Base-by-base conservation (phyloP, 768 basidiomycete genomes). In the Ramaria sp. region DNA sequence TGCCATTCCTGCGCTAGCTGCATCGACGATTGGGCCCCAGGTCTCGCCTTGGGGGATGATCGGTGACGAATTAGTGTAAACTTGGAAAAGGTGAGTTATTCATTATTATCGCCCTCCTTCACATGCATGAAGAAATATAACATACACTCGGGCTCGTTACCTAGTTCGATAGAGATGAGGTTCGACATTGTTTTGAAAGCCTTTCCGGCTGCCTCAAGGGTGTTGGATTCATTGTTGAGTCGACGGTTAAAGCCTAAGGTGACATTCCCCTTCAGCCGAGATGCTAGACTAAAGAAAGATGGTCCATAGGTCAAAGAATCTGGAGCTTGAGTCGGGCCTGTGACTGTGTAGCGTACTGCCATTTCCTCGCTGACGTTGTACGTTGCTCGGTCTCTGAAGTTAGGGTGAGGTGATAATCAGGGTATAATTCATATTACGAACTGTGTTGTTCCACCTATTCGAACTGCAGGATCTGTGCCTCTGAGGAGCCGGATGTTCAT, bases 371-470 rank as follows among this genome's bases (percentile, higher is more conserved):
- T 57, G 0, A 69, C 59, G 53, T 69, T 62, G 56, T 66, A 72
- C 20, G 69, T 71, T n/a, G 71, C 71, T 32, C 71, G 67, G 49
- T 72, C 71, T 50, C 70, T 72, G 55, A 15, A 1, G 47, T 5
- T 15, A 25, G 25, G 10, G n/a, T 47, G 15, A 50, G 18, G n/a
- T n/a, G 13, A 44, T 20, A 9, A 45, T 32, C n/a, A 30, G 28
- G 36, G 16, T 43, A 32, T 12, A 28, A 12, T 22, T 0, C 3
- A 3, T 24, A 48, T 44, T 10, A 60, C 67, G 52, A 24, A 71
- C 70, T 71, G 70, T 0, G 70, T 71, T 5, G 70, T 71, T 1
- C 70, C 70, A 4, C 70, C 70, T 30, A 71, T 71, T 10, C 70
- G 66, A 22, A 70, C 56, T 7, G 69, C 69, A 18, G 69, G 69